Percentiles rank a stretch among this genome's conserved stretches.
Conservation (phyloP, 805 yeast species). For the Dipodascus geniculatus region DNA sequence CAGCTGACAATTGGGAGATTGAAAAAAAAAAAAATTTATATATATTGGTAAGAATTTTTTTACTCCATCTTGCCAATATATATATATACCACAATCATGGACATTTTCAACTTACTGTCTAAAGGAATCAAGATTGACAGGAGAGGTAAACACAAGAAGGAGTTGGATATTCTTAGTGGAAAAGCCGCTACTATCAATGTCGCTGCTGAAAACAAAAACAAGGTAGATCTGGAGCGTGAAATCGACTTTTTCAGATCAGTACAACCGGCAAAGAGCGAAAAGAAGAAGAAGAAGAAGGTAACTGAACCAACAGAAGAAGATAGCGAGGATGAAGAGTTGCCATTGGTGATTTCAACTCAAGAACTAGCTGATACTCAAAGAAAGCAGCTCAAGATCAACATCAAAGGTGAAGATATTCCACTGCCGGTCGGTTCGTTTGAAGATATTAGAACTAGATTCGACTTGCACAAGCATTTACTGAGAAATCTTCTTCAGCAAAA, state of each 20-base stretch:
- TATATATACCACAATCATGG: constrained; percentile 39
- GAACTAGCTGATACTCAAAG: constrained; percentile 55
- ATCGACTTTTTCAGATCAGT: constrained; percentile 67
- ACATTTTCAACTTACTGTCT: constrained; percentile 71
- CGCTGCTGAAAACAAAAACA: constrained; percentile 31
- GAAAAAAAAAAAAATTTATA: not conserved
- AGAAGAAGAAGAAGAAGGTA: constrained; percentile 8
- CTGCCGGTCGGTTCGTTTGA: constrained; percentile 83
- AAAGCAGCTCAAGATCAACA: constrained; percentile 49
- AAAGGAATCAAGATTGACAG: constrained; percentile 77
- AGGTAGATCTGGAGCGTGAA: constrained; percentile 51
- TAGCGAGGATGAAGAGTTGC: constrained; percentile 26
- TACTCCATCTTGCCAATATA: not conserved
- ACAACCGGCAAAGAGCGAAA: constrained; percentile 5
- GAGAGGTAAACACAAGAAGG: constrained; percentile 32
- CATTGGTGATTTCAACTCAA: constrained; percentile 36
- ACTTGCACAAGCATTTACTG: constrained; percentile 45
- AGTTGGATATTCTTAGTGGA: constrained; percentile 17
- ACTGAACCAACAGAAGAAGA: constrained; percentile 23
- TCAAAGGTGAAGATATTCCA: constrained; percentile 80
- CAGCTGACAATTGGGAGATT: not conserved
- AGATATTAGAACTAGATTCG: constrained; percentile 60
- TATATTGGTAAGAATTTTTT: not conserved
- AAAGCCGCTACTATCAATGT: constrained; percentile 15
- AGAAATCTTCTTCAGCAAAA: constrained; percentile 55